These are phyloP conservation scores for Suhomyces bokatorum DNA, from an alignment of 1,139 yeast species.

Conservation along the genomic window DNA sequence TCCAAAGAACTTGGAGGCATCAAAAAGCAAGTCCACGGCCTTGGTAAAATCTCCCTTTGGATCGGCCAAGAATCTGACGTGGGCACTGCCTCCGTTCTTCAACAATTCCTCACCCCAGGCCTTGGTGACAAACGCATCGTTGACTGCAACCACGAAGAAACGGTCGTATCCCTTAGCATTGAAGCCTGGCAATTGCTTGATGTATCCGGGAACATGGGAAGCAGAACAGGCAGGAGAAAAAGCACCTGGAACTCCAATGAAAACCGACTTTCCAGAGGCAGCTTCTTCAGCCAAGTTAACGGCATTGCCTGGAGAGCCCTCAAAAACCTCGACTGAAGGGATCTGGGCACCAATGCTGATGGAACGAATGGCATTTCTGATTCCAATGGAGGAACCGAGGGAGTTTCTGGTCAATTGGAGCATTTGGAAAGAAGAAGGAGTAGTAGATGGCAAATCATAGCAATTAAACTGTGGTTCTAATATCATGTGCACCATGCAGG, in stretches of 20 bases:
- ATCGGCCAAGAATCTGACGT: conserved; percentile 70
- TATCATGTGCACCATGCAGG: conserved; percentile 1
- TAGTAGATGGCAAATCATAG: neutral
- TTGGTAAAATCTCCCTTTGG: conserved; percentile 69
- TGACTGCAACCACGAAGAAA: conserved; percentile 72
- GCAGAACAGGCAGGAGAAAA: conserved; percentile 85
- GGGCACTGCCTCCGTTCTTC: conserved; percentile 32
- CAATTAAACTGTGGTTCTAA: neutral
- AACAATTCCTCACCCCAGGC: conserved; percentile 66
- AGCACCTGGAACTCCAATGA: conserved; percentile 90
- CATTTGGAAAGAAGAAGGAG: neutral
- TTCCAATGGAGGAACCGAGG: conserved; percentile 2
- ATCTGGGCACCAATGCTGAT: conserved; percentile 55
- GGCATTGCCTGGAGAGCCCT: conserved; percentile 67
- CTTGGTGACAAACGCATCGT: conserved; percentile 81
- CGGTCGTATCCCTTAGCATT: conserved; percentile 62
- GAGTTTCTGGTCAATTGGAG: conserved; percentile 5
- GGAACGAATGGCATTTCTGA: conserved; percentile 19
- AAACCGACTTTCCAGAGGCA: conserved; percentile 52
- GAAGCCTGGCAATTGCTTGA: conserved; percentile 52
- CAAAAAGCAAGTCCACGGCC: conserved; percentile 54
- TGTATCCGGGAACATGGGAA: conserved; percentile 77
- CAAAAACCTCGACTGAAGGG: conserved; percentile 58
- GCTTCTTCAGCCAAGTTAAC: conserved; percentile 62
- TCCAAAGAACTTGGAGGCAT: conserved; percentile 29